Evolutionary conservation across 257 asterid genomes (phyloP).

Genomic region (Eucommia ulmoides): DNA sequence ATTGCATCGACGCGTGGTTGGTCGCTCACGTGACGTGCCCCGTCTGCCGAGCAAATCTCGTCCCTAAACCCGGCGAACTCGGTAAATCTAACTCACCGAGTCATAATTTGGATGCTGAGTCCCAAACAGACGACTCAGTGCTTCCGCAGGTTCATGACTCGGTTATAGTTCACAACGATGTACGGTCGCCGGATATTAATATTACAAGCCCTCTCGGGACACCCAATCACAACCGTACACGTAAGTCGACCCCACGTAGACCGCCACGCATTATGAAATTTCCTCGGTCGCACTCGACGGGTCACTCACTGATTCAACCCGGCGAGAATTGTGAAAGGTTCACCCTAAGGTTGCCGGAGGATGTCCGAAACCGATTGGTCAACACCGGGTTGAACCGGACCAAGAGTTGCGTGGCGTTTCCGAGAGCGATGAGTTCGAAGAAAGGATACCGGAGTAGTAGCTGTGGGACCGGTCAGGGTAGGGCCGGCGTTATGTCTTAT

Average conservation of each 20-base stretch:
- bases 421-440: slow-evolving; percentile 14
- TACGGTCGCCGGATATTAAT: slow-evolving; percentile 6
- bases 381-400: slow-evolving; percentile 12
- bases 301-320: slow-evolving; percentile 19
- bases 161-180: slow-evolving; percentile 1
- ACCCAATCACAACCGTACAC: slow-evolving; percentile 2
- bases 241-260: slow-evolving; percentile 2
- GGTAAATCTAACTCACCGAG: neutral
- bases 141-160: slow-evolving; percentile 2
- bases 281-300: slow-evolving; percentile 20
- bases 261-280: slow-evolving; percentile 5
- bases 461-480: slow-evolving; percentile 8
- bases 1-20: slow-evolving; percentile 42
- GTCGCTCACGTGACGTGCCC: slow-evolving; percentile 41
- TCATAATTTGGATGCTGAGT: neutral
- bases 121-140: neutral
- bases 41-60: slow-evolving; percentile 40
- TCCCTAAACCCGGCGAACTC: slow-evolving; percentile 6
- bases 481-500: neutral
- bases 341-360: slow-evolving; percentile 26
- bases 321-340: slow-evolving; percentile 20
- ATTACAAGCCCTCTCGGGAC: slow-evolving; percentile 2
- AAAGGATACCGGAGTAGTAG: slow-evolving; percentile 20
- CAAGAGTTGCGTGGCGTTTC: slow-evolving; percentile 9
- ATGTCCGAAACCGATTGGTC: slow-evolving; percentile 12